A percentile compares a stretch with the other conserved stretches of the same genome.
These are phyloP conservation scores for Arabidopsis hybrid DNA, from an alignment of 441 rosid genomes.

Conservation along the genomic window DNA sequence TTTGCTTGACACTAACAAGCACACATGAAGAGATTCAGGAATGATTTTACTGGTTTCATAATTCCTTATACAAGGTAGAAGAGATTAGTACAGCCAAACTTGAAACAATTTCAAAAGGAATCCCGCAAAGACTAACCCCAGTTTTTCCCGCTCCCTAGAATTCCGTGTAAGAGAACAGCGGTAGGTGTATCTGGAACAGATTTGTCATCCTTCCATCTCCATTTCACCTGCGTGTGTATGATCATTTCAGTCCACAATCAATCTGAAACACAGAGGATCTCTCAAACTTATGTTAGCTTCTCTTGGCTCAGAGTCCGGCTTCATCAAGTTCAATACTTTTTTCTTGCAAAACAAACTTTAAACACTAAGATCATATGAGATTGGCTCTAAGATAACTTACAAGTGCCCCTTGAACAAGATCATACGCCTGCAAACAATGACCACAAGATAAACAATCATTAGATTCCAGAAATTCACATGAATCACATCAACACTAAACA, in stretches of 20 bases:
- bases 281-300: slow-evolving; percentile 1
- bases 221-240: slow-evolving; percentile 64
- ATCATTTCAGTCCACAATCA: slow-evolving; percentile 8
- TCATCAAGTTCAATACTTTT: not conserved
- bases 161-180: slow-evolving; percentile 93
- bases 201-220: slow-evolving; percentile 75
- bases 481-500: slow-evolving; percentile 2
- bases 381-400: slow-evolving; percentile 54
- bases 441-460: slow-evolving; percentile 17
- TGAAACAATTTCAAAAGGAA: slow-evolving; percentile 11
- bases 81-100: not conserved
- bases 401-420: slow-evolving; percentile 89
- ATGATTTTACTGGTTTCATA: not conserved
- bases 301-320: not conserved
- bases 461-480: not conserved
- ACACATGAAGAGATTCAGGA: slow-evolving; percentile 7
- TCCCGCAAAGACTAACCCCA: slow-evolving; percentile 69
- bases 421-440: slow-evolving; percentile 72
- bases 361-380: not conserved
- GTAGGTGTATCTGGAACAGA: slow-evolving; percentile 88
- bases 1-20: not conserved
- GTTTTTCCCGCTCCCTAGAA: slow-evolving; percentile 88
- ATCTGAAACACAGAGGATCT: not conserved
- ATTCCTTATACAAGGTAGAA: not conserved
- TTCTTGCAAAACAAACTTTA: not conserved